Percentiles rank a stretch among this genome's conserved stretches.
These are phyloP conservation scores for Globisporangium paroecandrum DNA, from an alignment of 352 stramenopile genomes.

Conservation along the genomic window DNA sequence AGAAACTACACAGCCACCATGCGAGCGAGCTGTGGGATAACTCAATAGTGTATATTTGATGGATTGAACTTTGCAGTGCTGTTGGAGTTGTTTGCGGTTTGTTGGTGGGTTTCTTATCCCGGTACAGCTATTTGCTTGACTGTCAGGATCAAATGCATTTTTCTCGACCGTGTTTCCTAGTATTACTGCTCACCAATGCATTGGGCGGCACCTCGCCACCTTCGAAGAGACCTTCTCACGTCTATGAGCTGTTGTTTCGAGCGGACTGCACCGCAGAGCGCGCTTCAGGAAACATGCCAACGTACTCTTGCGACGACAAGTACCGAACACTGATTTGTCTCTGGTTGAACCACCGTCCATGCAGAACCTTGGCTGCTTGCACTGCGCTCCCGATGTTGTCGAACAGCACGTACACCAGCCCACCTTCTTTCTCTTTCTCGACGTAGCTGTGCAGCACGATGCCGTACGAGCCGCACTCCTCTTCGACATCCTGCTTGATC, in stretches of 20 bases:
- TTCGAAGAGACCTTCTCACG: neutral
- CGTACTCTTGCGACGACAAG: slow-evolving; percentile 83
- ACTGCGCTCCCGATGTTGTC: slow-evolving; percentile 45
- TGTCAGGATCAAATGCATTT: slow-evolving; percentile 3
- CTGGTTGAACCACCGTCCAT: slow-evolving; percentile 90
- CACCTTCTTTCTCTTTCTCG: slow-evolving; percentile 80
- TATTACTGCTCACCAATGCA: neutral
- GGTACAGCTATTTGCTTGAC: neutral
- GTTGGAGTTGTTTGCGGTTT: slow-evolving; percentile 6
- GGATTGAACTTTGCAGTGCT: slow-evolving; percentile 1
- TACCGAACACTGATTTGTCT: slow-evolving; percentile 88
- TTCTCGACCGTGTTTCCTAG: neutral
- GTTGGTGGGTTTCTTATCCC: neutral
- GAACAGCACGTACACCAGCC: slow-evolving; percentile 88
- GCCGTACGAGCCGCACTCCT: slow-evolving; percentile 76
- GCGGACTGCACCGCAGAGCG: slow-evolving; percentile 67
- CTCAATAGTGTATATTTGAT: slow-evolving; percentile 15
- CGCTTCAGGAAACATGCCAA: slow-evolving; percentile 84
- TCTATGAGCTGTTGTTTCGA: slow-evolving; percentile 29
- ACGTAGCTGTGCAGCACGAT: slow-evolving; percentile 76
- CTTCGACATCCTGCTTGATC: slow-evolving; percentile 87
- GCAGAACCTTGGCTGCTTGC: slow-evolving; percentile 67
- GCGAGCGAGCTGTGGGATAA: slow-evolving; percentile 5
- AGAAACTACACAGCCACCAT: neutral
- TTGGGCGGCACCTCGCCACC: neutral